Evolutionary conservation across 2,329 filamentous ascomycete species (phyloP).

Genomic region (Alternaria novae-zelandiae): DNA sequence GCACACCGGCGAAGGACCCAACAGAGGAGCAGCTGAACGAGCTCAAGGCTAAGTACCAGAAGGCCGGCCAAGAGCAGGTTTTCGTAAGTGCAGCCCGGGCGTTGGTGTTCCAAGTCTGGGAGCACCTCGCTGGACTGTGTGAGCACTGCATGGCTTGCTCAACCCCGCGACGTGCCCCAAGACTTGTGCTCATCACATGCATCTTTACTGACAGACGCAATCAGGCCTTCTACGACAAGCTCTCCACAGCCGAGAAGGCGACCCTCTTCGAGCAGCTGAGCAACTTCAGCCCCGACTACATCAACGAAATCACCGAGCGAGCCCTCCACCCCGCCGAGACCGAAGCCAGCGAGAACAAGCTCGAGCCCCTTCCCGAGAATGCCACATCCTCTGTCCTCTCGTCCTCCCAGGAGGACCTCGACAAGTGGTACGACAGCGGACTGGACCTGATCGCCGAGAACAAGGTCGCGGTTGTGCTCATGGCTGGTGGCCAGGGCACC

Average conservation of each 20-base stretch:
- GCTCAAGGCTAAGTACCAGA: conserved; percentile 74
- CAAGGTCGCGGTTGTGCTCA: conserved; percentile 84
- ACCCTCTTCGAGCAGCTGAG: conserved; percentile 81
- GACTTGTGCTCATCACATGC: background rate
- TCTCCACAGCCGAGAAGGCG: conserved; percentile 75
- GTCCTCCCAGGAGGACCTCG: conserved; percentile 77
- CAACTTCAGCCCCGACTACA: conserved; percentile 80
- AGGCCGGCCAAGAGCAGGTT: conserved; percentile 80
- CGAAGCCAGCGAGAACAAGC: conserved; percentile 59
- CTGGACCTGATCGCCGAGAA: conserved; percentile 70
- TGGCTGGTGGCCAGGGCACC: conserved; percentile 97
- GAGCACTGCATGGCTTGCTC: background rate
- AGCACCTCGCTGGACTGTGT: conserved; percentile 6
- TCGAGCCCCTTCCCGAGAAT: conserved; percentile 87
- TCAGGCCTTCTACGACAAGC: conserved; percentile 77
- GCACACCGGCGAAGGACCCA: conserved; percentile 58
- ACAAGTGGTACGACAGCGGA: conserved; percentile 80
- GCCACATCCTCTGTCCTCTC: conserved; percentile 92
- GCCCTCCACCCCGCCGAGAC: conserved; percentile 77
- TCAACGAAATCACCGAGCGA: conserved; percentile 84
- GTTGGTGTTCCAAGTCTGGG: background rate
- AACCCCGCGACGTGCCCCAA: background rate
- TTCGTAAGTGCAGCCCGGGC: conserved; percentile 55
- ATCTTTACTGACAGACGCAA: background rate
- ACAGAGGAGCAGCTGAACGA: conserved; percentile 69